Base-by-base conservation (phyloP, 2,329 filamentous ascomycete species). In the Colletotrichum paranaense region DNA sequence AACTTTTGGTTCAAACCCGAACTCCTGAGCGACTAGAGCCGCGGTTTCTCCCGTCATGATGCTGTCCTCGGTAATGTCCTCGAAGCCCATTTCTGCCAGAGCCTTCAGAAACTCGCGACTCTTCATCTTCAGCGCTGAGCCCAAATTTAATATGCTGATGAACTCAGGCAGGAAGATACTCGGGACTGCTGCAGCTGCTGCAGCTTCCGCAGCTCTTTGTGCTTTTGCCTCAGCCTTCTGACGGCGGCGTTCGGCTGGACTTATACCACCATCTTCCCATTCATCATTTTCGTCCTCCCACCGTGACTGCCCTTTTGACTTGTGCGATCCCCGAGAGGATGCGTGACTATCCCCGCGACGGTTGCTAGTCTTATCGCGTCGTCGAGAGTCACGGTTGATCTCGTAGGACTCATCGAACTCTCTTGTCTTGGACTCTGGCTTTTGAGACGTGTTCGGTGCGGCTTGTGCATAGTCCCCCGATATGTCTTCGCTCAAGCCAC, bases 21-120 rank as follows among this genome's bases (percentile, higher is more conserved):
- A 98, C 80, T 99, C 96, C 82, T 94, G 92, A 4, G 95, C 95
- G 77, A 99, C 93, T 67, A 99, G 88, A 8, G 94, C 94, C 2
- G 96, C 96, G 59, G 94, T 97, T 81, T 98, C 96, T 12, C 95
- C 92, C 74, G 96, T 96, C 81, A 99, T 90, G 74, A 99, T 91
- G 79, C 96, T 95, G 78, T 96, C 95, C 64, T 92, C 89, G 16
- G 91, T 91, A 19, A 96, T 90, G 63, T 95, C 93, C 78, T 98
- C 95, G 76, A 98, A 99, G 0, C 97, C 97, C 79, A 98, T 91
- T 65, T 97, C 90, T 79, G 92, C 90, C 82, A 99, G 88, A 78
- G 95, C 94, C 19, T 80, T 78, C 14, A 97, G 85, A 77, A 99
- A 98, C 3, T 91, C 84, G 16, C 93, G 88, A 1, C 91, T 86